A percentile compares a stretch with the other conserved stretches of the same genome.
Evolutionary conservation across 139 green algal species (phyloP).

Genomic region (Chlorella sp.): DNA sequence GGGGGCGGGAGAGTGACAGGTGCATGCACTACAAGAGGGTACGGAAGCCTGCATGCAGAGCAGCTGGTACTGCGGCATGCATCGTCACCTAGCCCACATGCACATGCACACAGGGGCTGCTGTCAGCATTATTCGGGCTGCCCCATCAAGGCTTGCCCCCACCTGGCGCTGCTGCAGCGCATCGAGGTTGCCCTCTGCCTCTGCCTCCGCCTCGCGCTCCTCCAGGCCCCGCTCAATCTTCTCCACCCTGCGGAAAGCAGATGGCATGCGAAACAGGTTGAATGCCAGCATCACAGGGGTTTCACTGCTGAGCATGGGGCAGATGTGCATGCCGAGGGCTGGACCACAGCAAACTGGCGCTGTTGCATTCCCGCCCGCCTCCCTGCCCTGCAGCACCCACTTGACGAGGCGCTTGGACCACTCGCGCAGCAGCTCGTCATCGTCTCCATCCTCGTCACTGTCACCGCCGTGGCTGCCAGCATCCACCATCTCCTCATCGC

Average conservation of each 20-base stretch:
- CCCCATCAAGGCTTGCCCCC: background rate
- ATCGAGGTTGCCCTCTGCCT: slow-evolving; percentile 1
- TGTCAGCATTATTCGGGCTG: no score
- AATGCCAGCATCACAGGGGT: no score
- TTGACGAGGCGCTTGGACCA: slow-evolving; percentile 33
- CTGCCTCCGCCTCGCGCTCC: background rate
- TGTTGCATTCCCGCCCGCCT: background rate
- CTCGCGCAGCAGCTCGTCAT: slow-evolving; percentile 34
- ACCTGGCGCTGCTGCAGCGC: slow-evolving; percentile 33
- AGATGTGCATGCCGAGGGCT: no score
- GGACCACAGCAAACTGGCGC: background rate
- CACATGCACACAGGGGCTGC: no score
- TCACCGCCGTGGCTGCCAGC: background rate
- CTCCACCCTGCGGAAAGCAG: slow-evolving; percentile 13
- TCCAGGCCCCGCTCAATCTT: slow-evolving; percentile 19
- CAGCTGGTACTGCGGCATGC: background rate
- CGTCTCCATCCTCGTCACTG: slow-evolving; percentile 18
- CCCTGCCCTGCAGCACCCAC: background rate
- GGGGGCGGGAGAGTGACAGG: background rate
- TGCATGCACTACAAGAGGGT: no score
- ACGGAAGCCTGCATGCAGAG: no score
- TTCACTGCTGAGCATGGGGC: no score
- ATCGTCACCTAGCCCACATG: no score
- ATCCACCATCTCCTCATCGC: slow-evolving; percentile 22
- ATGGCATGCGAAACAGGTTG: background rate